phyloP scores from a whole-genome alignment of 2,329 filamentous ascomycete species.

The Bipolaris cookei region DNA sequence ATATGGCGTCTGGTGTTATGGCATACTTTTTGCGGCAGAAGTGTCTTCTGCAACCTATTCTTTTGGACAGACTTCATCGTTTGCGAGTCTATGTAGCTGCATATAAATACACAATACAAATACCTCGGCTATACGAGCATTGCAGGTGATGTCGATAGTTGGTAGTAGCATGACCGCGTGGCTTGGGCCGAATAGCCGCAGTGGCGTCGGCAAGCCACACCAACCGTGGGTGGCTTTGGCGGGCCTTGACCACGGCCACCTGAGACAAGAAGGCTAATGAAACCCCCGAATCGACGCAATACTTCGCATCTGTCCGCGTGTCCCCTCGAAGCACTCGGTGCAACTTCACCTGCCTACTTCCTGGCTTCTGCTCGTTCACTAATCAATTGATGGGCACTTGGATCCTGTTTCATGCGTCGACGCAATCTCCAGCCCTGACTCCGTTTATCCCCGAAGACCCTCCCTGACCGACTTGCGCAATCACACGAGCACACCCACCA shows the following conservation, averaged over 20 bases:
- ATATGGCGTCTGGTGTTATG: constrained; percentile 37
- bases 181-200: constrained; percentile 10
- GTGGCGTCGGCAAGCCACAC: constrained; percentile 25
- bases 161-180: constrained; percentile 4
- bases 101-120: constrained; percentile 23
- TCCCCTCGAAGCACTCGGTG: constrained; percentile 19
- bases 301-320: constrained; percentile 10
- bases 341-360: constrained; percentile 6
- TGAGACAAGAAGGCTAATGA: constrained; percentile 21
- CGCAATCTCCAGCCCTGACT: constrained; percentile 33
- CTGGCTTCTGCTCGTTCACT: constrained; percentile 3
- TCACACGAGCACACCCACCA: constrained; percentile 2
- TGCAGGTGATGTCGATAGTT: background rate
- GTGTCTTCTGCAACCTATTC: constrained; percentile 23
- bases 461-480: constrained; percentile 31
- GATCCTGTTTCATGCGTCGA: constrained; percentile 31
- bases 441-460: constrained; percentile 28
- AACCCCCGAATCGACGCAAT: constrained; percentile 12
- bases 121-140: background rate
- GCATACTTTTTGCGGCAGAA: constrained; percentile 26
- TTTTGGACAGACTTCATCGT: constrained; percentile 11
- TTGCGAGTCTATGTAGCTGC: constrained; percentile 18
- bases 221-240: constrained; percentile 21
- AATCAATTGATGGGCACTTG: constrained; percentile 33
- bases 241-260: constrained; percentile 12